Evolutionary conservation across 2,329 filamentous ascomycete genomes (phyloP).

Genomic region (Rugonectria rugulosa): DNA sequence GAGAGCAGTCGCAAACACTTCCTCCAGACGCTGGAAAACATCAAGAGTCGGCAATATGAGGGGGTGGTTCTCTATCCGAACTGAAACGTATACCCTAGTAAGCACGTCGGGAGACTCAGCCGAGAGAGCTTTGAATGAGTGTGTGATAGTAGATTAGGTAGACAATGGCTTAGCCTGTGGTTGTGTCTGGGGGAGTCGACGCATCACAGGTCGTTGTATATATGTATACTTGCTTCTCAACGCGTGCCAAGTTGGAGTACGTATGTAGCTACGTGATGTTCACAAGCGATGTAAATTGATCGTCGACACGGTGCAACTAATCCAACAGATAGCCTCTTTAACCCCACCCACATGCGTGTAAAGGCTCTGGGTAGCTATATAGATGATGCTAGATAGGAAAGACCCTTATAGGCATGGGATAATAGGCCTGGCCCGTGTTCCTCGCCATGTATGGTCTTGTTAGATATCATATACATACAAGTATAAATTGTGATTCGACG

Average conservation of each 20-base stretch:
- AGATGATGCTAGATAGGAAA: no score
- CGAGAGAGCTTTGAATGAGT: constrained; percentile 19
- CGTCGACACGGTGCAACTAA: no score
- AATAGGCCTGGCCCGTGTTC: background rate
- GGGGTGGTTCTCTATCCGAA: constrained; percentile 79
- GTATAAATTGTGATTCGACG: no score
- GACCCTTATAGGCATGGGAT: background rate
- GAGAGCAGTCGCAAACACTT: constrained; percentile 95
- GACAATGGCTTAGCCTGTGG: constrained; percentile 36
- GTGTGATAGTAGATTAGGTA: constrained; percentile 32
- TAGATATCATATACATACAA: background rate
- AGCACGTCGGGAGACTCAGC: background rate
- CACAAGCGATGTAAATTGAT: no score
- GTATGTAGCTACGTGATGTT: no score
- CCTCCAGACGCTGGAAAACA: constrained; percentile 92
- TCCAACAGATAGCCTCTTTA: no score
- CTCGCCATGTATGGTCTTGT: background rate
- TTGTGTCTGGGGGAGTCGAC: constrained; percentile 12
- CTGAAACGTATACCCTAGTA: constrained; percentile 29
- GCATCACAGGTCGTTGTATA: constrained; percentile 38
- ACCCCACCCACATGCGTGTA: no score
- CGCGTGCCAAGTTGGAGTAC: no score
- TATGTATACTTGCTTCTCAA: constrained; percentile 38
- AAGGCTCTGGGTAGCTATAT: no score
- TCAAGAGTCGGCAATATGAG: constrained; percentile 89